phyloP scores from a whole-genome alignment of 352 stramenopile species.

The Pythium aquatile region DNA sequence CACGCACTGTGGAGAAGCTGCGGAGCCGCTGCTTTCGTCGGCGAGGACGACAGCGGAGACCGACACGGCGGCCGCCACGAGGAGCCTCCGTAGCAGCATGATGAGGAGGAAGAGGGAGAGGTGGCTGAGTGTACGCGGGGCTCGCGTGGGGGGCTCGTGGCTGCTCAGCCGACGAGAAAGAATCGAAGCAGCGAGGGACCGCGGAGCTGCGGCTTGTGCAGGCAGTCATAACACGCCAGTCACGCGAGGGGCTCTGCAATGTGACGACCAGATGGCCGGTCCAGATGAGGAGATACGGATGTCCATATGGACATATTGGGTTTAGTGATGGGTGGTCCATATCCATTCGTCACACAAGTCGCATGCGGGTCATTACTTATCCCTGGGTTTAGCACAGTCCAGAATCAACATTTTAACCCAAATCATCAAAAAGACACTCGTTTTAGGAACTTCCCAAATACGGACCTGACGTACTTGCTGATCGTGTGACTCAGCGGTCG shows the following conservation, averaged over 20 bases:
- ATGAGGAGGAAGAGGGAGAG: neutral
- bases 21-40: neutral
- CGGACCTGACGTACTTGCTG: neutral
- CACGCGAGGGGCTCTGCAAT: neutral
- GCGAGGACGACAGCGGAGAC: neutral
- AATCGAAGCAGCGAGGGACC: neutral
- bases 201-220: neutral
- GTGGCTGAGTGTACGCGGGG: neutral
- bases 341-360: neutral
- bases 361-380: neutral
- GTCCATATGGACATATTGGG: conserved; percentile 2
- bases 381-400: neutral
- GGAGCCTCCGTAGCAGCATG: neutral
- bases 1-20: conserved; percentile 20
- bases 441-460: neutral
- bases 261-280: neutral
- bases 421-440: neutral
- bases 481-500: neutral
- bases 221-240: neutral
- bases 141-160: neutral
- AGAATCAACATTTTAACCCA: too few species aligned
- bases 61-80: neutral
- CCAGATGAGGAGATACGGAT: neutral
- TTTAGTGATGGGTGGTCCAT: neutral
- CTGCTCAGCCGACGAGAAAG: neutral